Evolutionary conservation across 2,329 filamentous ascomycete genomes (phyloP).

Genomic region (Fonsecaea multimorphosa): DNA sequence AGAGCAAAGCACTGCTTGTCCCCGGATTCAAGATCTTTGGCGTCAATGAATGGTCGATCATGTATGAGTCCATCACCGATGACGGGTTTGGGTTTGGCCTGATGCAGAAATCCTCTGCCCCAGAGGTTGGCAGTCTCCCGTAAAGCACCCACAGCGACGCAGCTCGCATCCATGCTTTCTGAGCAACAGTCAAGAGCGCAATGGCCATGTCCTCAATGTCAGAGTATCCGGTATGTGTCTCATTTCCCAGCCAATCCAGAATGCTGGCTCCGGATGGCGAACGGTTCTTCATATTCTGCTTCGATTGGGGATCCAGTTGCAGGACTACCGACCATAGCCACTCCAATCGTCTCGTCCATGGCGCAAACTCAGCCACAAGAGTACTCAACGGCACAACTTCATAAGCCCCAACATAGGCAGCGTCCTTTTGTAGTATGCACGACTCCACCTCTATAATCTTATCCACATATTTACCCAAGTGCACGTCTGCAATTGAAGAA

Average conservation of each 20-base stretch:
- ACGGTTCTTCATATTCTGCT: constrained; percentile 38
- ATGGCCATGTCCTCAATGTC: constrained; percentile 81
- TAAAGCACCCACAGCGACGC: constrained; percentile 90
- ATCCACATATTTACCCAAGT: constrained; percentile 79
- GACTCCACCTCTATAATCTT: constrained; percentile 86
- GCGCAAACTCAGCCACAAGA: constrained; percentile 82
- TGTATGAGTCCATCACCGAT: constrained; percentile 56
- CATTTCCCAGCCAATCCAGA: constrained; percentile 76
- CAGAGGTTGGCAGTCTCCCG: constrained; percentile 78
- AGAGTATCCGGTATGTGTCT: constrained; percentile 84
- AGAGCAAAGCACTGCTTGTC: constrained; percentile 82
- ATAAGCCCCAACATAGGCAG: constrained; percentile 84
- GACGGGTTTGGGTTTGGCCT: constrained; percentile 51
- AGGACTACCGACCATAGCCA: constrained; percentile 80
- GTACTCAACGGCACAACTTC: constrained; percentile 90
- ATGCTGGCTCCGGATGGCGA: constrained; percentile 65
- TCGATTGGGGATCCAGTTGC: constrained; percentile 65
- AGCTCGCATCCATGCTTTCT: constrained; percentile 90
- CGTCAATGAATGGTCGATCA: constrained; percentile 64
- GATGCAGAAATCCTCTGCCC: constrained; percentile 86
- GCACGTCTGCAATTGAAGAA: constrained; percentile 73
- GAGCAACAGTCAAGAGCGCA: constrained; percentile 75
- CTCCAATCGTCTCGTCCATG: constrained; percentile 81
- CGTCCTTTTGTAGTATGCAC: constrained; percentile 75
- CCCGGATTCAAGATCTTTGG: constrained; percentile 78